Evolutionary conservation across 306 rosid species (phyloP).

Genomic region (Abrus pulchellus): DNA sequence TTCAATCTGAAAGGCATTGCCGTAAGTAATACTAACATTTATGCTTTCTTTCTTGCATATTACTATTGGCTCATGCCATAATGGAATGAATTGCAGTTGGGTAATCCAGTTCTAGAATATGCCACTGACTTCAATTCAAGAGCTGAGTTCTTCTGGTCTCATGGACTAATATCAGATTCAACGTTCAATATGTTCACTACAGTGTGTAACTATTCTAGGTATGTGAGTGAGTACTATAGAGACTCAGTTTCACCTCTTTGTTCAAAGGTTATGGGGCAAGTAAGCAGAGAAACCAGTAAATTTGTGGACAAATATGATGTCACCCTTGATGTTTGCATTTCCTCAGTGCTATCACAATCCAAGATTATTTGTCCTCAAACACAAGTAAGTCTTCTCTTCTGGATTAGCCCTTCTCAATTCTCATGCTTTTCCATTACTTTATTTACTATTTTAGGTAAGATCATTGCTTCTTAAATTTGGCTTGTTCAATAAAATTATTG

Average conservation of each 20-base stretch:
- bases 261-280: conserved; percentile 70
- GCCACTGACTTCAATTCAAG: conserved; percentile 64
- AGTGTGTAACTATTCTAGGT: conserved; percentile 60
- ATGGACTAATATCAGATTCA: conserved; percentile 66
- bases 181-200: conserved; percentile 58
- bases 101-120: conserved; percentile 64
- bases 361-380: conserved; percentile 62
- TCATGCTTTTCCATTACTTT: not conserved
- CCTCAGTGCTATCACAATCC: conserved; percentile 74
- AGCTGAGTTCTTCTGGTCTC: conserved; percentile 68
- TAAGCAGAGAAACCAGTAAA: conserved; percentile 77
- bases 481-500: conserved; percentile 1
- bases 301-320: conserved; percentile 82
- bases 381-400: conserved; percentile 52
- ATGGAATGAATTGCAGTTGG: conserved; percentile 52
- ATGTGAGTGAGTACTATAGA: conserved; percentile 60
- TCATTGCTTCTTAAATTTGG: conserved; percentile 32
- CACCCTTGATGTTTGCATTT: conserved; percentile 82
- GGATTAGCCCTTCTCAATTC: not conserved
- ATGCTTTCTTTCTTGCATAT: conserved; percentile 10
- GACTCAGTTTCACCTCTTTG: conserved; percentile 60
- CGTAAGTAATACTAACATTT: conserved; percentile 49
- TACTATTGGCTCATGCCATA: conserved; percentile 9
- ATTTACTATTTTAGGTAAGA: not conserved
- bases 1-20: conserved; percentile 80